Conservation (phyloP, 257 asterid genomes). For the Paulownia fortunei region DNA sequence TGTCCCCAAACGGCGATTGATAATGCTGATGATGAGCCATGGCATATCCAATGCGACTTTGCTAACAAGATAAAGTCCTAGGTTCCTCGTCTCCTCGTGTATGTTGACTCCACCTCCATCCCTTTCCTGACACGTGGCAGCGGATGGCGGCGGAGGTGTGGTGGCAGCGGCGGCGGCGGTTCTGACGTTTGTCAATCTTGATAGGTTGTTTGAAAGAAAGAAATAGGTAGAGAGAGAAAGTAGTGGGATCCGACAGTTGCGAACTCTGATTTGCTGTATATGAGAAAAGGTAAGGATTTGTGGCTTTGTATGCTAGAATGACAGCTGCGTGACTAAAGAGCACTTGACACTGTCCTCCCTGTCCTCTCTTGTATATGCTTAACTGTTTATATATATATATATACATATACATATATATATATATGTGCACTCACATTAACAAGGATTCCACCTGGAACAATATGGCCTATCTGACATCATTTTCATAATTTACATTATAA, state of each 20-base stretch:
- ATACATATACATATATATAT: slow-evolving; percentile 3
- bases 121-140: not conserved
- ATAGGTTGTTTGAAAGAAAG: not conserved
- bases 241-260: slow-evolving; percentile 75
- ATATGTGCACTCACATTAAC: too few species aligned
- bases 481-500: too few species aligned
- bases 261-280: slow-evolving; percentile 77
- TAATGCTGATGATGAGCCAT: slow-evolving; percentile 95
- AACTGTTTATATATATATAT: slow-evolving; percentile 30
- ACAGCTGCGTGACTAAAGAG: slow-evolving; percentile 89
- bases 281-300: slow-evolving; percentile 43
- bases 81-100: not conserved
- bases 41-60: slow-evolving; percentile 20
- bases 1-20: slow-evolving; percentile 98
- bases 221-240: slow-evolving; percentile 33
- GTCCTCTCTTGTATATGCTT: slow-evolving; percentile 42
- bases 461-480: too few species aligned
- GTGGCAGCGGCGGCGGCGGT: not conserved
- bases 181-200: not conserved
- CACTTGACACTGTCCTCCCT: slow-evolving; percentile 86
- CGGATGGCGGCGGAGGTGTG: slow-evolving; percentile 7
- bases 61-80: too few species aligned
- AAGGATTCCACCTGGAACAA: too few species aligned
- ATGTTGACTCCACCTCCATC: slow-evolving; percentile 7
- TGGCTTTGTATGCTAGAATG: slow-evolving; percentile 73